phyloP scores from a whole-genome alignment of 192 early-diverging fungal species.

The Podila minutissima region DNA sequence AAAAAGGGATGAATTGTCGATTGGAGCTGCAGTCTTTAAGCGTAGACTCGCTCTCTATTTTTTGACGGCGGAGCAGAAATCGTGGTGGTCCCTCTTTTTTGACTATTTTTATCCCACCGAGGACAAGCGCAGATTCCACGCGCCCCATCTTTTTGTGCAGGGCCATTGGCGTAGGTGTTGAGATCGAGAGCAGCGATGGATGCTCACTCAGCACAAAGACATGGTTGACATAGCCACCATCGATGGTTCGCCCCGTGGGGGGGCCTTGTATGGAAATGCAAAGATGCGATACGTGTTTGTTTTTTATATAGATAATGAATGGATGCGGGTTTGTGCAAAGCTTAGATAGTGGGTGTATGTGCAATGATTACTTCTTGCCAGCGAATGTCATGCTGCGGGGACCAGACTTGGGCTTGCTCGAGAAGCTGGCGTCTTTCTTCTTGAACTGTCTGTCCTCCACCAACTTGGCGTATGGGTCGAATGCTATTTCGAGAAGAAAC shows the following conservation, averaged over 20 bases:
- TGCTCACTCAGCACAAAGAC: too few relatives aligned
- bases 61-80: neutral
- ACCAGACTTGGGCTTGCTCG: conserved; percentile 43
- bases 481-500: conserved; percentile 13
- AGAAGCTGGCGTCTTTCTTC: conserved; percentile 41
- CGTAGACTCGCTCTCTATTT: neutral
- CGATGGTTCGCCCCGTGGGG: too few relatives aligned
- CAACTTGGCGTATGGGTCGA: conserved; percentile 45
- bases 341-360: too few relatives aligned
- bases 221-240: too few relatives aligned
- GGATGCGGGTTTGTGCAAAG: too few relatives aligned
- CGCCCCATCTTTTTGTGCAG: neutral
- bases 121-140: neutral
- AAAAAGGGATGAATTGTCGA: neutral
- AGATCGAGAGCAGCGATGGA: too few relatives aligned
- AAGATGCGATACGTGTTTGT: too few relatives aligned
- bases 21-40: neutral
- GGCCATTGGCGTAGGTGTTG: too few relatives aligned
- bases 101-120: neutral
- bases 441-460: conserved; percentile 29
- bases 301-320: too few relatives aligned
- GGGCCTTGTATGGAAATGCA: too few relatives aligned
- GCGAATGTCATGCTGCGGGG: conserved; percentile 47
- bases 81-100: neutral
- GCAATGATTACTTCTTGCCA: too few relatives aligned